These are phyloP conservation scores for Scytalidium sp. DNA, from an alignment of 2,329 filamentous ascomycete genomes.

Conservation along the genomic window DNA sequence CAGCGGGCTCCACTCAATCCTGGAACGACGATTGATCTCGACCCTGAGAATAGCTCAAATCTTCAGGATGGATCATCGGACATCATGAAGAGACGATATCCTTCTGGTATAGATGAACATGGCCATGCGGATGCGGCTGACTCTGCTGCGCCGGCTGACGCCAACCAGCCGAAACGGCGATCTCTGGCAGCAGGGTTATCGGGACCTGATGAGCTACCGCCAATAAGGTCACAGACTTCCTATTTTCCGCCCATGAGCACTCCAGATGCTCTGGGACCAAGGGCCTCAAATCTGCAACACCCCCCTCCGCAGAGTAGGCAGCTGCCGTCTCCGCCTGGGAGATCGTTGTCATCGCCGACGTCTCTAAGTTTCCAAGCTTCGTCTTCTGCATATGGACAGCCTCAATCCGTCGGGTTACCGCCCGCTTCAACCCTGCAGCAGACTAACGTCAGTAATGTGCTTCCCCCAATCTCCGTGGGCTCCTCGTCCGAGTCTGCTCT, in stretches of 20 bases:
- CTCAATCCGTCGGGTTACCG: slow-evolving; percentile 14
- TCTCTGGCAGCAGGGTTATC: slow-evolving; percentile 12
- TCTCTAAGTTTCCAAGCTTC: slow-evolving; percentile 25
- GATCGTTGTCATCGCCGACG: slow-evolving; percentile 25
- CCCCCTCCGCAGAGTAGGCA: slow-evolving; percentile 25
- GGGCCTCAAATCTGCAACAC: slow-evolving; percentile 24
- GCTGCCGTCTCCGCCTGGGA: slow-evolving; percentile 26
- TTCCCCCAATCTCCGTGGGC: slow-evolving; percentile 20
- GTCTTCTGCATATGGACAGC: slow-evolving; percentile 17
- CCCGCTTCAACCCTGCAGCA: slow-evolving; percentile 16
- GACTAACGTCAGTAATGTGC: slow-evolving; percentile 11
- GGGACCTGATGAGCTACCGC: slow-evolving; percentile 15
- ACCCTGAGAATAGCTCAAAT: slow-evolving; percentile 7
- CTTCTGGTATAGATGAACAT: slow-evolving; percentile 13
- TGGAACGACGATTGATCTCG: slow-evolving; percentile 8
- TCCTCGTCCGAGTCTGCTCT: slow-evolving; percentile 21
- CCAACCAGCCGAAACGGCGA: slow-evolving; percentile 17
- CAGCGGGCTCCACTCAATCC: slow-evolving; percentile 15
- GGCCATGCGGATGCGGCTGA: slow-evolving; percentile 9
- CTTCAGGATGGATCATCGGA: slow-evolving; percentile 14
- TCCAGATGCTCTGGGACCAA: slow-evolving; percentile 11
- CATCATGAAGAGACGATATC: slow-evolving; percentile 24
- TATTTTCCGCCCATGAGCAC: slow-evolving; percentile 11
- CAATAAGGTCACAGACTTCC: slow-evolving; percentile 17
- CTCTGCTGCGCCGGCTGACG: slow-evolving; percentile 13